These are phyloP conservation scores for Tetrapisispora arboricola DNA, from an alignment of 805 yeast species.

Conservation along the genomic window DNA sequence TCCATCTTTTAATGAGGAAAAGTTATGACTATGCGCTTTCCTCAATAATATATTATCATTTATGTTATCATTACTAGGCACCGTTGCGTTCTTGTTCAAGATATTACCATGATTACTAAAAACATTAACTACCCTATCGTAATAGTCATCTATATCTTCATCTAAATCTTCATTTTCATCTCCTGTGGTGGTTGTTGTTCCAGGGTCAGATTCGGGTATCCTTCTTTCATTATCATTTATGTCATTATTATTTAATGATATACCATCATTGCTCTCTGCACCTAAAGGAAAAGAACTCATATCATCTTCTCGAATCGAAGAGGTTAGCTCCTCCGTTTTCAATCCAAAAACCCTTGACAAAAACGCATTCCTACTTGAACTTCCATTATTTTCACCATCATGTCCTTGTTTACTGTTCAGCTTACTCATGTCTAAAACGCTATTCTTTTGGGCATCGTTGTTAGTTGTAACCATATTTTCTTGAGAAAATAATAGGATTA, in stretches of 20 bases:
- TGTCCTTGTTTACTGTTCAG: neutral
- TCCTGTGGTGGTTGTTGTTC: constrained; percentile 20
- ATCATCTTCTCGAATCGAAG: constrained; percentile 21
- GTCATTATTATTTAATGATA: neutral
- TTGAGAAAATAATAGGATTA: too few species aligned
- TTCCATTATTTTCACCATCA: constrained; percentile 2
- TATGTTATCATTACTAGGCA: neutral
- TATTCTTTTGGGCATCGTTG: neutral
- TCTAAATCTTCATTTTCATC: constrained; percentile 11
- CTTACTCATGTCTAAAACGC: neutral
- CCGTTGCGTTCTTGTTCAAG: too few species aligned
- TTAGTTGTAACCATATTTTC: neutral
- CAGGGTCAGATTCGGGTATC: constrained; percentile 29
- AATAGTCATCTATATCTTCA: constrained; percentile 1
- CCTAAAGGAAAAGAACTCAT: constrained; percentile 17
- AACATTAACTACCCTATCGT: neutral
- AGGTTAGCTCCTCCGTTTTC: constrained; percentile 22
- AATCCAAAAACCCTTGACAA: constrained; percentile 27
- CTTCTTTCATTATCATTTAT: constrained; percentile 13
- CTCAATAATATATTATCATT: neutral
- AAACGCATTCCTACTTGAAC: constrained; percentile 18
- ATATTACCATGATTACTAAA: neutral
- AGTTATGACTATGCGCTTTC: neutral
- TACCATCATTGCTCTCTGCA: neutral
- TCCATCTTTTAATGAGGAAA: neutral